These are phyloP conservation scores for Nicotiana rustica DNA, from an alignment of 305 asterid species.

Conservation along the genomic window DNA sequence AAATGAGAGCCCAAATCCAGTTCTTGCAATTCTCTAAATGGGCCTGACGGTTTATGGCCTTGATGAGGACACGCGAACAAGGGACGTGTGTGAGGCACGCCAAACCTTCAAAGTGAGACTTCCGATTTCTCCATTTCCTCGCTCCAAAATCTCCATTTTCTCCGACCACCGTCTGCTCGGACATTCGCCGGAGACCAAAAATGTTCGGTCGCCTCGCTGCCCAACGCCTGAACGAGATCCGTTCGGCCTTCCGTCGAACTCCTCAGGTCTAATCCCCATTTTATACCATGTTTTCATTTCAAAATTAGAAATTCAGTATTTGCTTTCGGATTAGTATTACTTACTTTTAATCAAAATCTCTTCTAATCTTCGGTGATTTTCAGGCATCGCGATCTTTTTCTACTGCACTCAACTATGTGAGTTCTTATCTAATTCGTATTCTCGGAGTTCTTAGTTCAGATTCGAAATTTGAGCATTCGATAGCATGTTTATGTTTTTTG, in stretches of 20 bases:
- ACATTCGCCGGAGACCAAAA: conserved; percentile 41
- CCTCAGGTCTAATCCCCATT: conserved; percentile 63
- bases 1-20: not conserved
- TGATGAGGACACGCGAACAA: not conserved
- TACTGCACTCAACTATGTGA: conserved; percentile 90
- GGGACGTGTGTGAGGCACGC: conserved; percentile 31
- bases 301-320: not conserved
- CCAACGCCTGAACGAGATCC: conserved; percentile 78
- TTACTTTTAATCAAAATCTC: not conserved
- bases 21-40: not conserved
- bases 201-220: conserved; percentile 84
- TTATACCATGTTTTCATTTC: not conserved
- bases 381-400: conserved; percentile 83
- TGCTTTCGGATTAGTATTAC: not conserved
- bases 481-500: conserved; percentile 26
- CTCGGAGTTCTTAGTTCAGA: not conserved
- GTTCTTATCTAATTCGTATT: conserved; percentile 33
- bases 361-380: not conserved
- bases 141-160: conserved; percentile 24
- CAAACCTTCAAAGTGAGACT: conserved; percentile 6
- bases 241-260: conserved; percentile 67
- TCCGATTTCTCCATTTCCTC: conserved; percentile 4
- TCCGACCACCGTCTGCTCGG: conserved; percentile 21
- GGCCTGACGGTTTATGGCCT: not conserved
- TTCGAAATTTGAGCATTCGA: not conserved